A percentile compares a stretch with the other conserved stretches of the same genome.
These are phyloP conservation scores for Boletus patriciae DNA, from an alignment of 768 basidiomycete genomes.

Conservation along the genomic window DNA sequence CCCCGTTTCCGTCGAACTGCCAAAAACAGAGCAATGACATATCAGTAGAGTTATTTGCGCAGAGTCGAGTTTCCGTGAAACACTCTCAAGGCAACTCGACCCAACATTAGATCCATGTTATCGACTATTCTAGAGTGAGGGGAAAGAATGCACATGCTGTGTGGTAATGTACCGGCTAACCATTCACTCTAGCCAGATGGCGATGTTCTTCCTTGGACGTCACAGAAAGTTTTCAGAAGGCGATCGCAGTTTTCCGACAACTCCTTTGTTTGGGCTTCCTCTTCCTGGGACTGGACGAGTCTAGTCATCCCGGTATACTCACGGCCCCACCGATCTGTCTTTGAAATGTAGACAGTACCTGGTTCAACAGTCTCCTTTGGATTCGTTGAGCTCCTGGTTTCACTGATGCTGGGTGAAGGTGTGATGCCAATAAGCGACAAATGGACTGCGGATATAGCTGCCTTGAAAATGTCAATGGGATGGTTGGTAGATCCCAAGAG, in stretches of 20 bases:
- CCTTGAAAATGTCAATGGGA: constrained; percentile 59
- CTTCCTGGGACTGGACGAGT: constrained; percentile 52
- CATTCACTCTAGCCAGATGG: constrained; percentile 14
- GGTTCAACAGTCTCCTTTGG: constrained; percentile 15
- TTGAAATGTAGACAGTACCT: constrained; percentile 51
- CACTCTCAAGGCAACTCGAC: background rate
- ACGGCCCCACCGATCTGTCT: constrained; percentile 56
- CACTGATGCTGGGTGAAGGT: constrained; percentile 42
- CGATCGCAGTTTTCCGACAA: constrained; percentile 57
- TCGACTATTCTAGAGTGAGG: background rate
- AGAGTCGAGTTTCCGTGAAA: background rate
- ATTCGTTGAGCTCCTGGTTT: background rate
- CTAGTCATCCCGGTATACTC: constrained; percentile 50
- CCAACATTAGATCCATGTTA: constrained; percentile 3
- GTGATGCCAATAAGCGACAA: constrained; percentile 58
- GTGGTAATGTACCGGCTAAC: background rate
- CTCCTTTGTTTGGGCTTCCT: constrained; percentile 45
- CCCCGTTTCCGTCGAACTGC: constrained; percentile 41
- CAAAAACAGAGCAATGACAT: constrained; percentile 14
- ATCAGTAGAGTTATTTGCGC: background rate
- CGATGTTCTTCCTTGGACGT: constrained; percentile 30
- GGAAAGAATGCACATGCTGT: background rate
- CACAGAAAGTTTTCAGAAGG: constrained; percentile 44
- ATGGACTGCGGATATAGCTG: constrained; percentile 66
- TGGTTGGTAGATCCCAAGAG: constrained; percentile 66